Evolutionary conservation across 2,329 filamentous ascomycete genomes (phyloP).

Genomic region (Mollisia scopiformis): DNA sequence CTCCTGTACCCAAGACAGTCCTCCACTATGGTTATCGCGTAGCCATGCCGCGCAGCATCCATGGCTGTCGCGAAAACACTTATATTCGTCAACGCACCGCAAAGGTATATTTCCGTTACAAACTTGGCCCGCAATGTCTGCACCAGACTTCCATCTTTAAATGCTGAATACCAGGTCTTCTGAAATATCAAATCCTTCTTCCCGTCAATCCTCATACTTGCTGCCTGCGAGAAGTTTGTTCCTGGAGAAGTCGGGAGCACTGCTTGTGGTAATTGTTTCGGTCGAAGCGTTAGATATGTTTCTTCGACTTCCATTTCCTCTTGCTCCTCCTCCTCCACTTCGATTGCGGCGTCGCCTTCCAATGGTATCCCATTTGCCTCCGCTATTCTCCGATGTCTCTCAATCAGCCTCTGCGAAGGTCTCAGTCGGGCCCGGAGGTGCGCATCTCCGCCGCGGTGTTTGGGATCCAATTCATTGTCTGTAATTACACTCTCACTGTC

Average conservation of each 20-base stretch:
- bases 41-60: constrained; percentile 86
- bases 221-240: constrained; percentile 46
- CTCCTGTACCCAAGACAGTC: constrained; percentile 86
- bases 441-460: constrained; percentile 6
- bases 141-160: constrained; percentile 74
- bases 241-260: constrained; percentile 50
- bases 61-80: constrained; percentile 90
- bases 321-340: constrained; percentile 22
- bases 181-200: constrained; percentile 50
- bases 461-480: constrained; percentile 27
- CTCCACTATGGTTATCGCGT: constrained; percentile 83
- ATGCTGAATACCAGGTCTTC: constrained; percentile 89
- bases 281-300: constrained; percentile 32
- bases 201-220: constrained; percentile 48
- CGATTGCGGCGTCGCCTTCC: constrained; percentile 8
- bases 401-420: constrained; percentile 17
- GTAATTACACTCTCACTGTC: constrained; percentile 37
- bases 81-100: constrained; percentile 83
- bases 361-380: constrained; percentile 11
- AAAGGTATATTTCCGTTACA: constrained; percentile 87
- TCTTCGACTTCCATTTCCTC: constrained; percentile 22
- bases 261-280: constrained; percentile 39
- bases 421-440: constrained; percentile 2
- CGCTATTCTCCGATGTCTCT: constrained; percentile 19
- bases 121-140: constrained; percentile 81